phyloP scores from a whole-genome alignment of 129 eudicot species.

The Flaveria robusta region DNA sequence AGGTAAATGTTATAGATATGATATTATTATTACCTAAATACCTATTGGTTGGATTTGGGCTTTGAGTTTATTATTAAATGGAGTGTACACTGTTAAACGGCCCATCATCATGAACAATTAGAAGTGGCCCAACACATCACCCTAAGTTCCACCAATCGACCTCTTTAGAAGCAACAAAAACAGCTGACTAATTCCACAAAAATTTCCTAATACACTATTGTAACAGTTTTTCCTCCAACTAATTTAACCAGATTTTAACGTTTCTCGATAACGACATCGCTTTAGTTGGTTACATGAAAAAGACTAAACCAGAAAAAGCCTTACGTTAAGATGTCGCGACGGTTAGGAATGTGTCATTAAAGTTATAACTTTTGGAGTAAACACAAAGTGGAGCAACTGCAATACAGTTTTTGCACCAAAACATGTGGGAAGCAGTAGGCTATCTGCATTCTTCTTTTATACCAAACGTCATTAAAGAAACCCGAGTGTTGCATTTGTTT shows the following conservation, averaged over 20 bases:
- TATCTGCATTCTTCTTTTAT: constrained; percentile 28
- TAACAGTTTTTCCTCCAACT: background rate
- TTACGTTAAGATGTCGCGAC: background rate
- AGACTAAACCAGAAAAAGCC: constrained; percentile 22
- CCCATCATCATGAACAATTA: no score
- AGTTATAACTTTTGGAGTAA: constrained; percentile 14
- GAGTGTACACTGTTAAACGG: no score
- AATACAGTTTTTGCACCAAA: constrained; percentile 16
- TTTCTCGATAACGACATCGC: constrained; percentile 13
- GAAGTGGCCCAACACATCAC: no score
- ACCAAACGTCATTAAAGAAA: constrained; percentile 30
- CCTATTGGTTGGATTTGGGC: no score
- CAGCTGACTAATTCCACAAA: no score
- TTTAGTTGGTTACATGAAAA: constrained; percentile 19
- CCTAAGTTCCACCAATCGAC: no score
- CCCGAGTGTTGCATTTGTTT: constrained; percentile 16
- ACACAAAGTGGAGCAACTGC: constrained; percentile 19
- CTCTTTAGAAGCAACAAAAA: no score
- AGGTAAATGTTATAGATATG: no score
- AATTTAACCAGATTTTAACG: background rate
- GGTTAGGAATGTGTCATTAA: constrained; percentile 21
- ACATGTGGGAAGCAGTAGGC: constrained; percentile 29
- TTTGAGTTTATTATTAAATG: no score
- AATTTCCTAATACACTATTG: no score
- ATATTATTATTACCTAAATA: no score